These are phyloP conservation scores for Vairimorpha apis DNA, from an alignment of 371 early-diverging fungal genomes.

Conservation along the genomic window DNA sequence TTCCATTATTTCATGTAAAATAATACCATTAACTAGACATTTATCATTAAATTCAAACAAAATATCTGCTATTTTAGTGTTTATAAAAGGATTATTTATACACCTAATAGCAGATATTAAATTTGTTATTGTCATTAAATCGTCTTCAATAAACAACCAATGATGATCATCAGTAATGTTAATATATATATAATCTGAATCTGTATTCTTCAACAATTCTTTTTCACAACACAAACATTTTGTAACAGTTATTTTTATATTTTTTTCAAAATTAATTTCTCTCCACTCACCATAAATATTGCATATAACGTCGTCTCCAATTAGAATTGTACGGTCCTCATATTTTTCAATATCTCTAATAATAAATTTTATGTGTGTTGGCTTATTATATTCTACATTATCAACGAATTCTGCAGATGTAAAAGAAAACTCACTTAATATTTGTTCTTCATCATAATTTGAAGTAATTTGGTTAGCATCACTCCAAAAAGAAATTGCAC, in stretches of 20 bases:
- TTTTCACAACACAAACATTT: constrained; percentile 22
- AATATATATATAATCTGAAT: background rate
- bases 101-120: constrained; percentile 27
- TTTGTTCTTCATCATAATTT: background rate
- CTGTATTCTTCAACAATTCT: background rate
- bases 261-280: constrained; percentile 12
- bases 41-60: constrained; percentile 23
- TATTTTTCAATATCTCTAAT: constrained; percentile 8
- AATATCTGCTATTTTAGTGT: constrained; percentile 34
- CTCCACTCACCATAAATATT: constrained; percentile 29
- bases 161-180: constrained; percentile 19
- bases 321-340: background rate
- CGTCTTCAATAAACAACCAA: constrained; percentile 48
- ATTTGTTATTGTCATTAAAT: constrained; percentile 46
- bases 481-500: constrained; percentile 6
- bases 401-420: constrained; percentile 1
- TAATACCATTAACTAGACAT: constrained; percentile 38
- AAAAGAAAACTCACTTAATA: constrained; percentile 1
- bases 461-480: constrained; percentile 1
- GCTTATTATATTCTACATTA: background rate
- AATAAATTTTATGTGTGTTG: constrained; percentile 11
- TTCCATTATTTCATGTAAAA: constrained; percentile 42
- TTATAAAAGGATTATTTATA: constrained; percentile 37
- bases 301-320: constrained; percentile 25
- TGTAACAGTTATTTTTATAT: constrained; percentile 20